Conservation (phyloP, 805 yeast species). For the Monosporozyma aquatica region DNA sequence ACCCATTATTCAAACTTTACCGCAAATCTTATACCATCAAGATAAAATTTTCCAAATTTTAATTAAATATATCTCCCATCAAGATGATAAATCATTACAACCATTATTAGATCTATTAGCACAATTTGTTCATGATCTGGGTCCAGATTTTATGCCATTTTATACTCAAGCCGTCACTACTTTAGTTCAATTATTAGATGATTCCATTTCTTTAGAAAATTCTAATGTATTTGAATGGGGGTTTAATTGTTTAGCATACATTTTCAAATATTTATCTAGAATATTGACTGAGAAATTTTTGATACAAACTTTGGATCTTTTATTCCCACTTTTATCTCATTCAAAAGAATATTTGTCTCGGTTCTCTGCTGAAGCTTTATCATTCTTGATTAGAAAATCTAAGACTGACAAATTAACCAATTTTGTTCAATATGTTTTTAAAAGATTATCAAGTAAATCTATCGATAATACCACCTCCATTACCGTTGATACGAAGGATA, state of each 20-base stretch:
- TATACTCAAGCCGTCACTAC: slow-evolving; percentile 45
- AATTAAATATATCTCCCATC: slow-evolving; percentile 36
- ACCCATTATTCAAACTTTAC: slow-evolving; percentile 54
- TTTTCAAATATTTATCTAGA: slow-evolving; percentile 78
- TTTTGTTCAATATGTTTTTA: slow-evolving; percentile 39
- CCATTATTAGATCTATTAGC: slow-evolving; percentile 73
- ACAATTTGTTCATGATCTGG: slow-evolving; percentile 85
- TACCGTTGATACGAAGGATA: slow-evolving; percentile 23
- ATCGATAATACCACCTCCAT: no score
- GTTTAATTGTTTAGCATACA: slow-evolving; percentile 76
- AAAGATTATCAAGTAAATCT: slow-evolving; percentile 20
- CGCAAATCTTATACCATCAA: slow-evolving; percentile 72
- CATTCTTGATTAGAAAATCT: slow-evolving; percentile 71
- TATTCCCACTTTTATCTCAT: slow-evolving; percentile 54
- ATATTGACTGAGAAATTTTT: slow-evolving; percentile 48
- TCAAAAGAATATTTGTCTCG: slow-evolving; percentile 60
- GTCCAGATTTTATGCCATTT: slow-evolving; percentile 76
- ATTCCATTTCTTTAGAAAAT: slow-evolving; percentile 41
- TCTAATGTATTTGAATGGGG: slow-evolving; percentile 69
- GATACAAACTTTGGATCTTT: slow-evolving; percentile 54
- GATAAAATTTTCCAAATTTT: slow-evolving; percentile 48
- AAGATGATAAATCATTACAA: slow-evolving; percentile 66
- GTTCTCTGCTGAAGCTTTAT: slow-evolving; percentile 84
- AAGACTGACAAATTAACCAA: slow-evolving; percentile 36
- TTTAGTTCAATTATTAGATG: slow-evolving; percentile 38